Conservation (phyloP, 2,329 filamentous ascomycete genomes). For the Paecilomyces sp. region DNA sequence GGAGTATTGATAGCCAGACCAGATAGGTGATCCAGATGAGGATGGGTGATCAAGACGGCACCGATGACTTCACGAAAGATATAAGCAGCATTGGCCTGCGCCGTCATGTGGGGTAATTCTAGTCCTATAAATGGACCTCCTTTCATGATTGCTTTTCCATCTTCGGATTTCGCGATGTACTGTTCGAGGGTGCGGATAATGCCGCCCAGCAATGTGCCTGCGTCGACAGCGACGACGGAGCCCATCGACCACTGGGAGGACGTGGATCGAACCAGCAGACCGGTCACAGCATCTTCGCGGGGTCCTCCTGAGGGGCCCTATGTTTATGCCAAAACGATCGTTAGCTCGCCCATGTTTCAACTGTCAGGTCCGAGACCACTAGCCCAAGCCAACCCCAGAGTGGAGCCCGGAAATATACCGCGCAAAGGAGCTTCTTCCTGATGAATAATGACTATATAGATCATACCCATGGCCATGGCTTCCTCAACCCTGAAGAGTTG, state of each 20-base stretch:
- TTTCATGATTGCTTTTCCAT: conserved; percentile 23
- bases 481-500: neutral
- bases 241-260: conserved; percentile 72
- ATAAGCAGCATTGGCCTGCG: conserved; percentile 72
- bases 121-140: conserved; percentile 75
- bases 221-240: conserved; percentile 87
- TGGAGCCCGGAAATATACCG: neutral
- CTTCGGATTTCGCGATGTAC: conserved; percentile 15
- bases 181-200: conserved; percentile 70
- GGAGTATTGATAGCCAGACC: conserved; percentile 93
- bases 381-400: neutral
- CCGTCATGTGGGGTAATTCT: conserved; percentile 57
- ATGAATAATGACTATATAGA: neutral
- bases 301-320: conserved; percentile 88
- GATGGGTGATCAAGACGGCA: conserved; percentile 87
- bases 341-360: conserved; percentile 9
- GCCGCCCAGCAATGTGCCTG: conserved; percentile 78
- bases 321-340: conserved; percentile 15
- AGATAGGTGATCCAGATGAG: conserved; percentile 91
- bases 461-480: neutral
- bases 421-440: neutral
- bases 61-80: conserved; percentile 74
- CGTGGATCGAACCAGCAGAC: conserved; percentile 77
- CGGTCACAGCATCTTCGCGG: conserved; percentile 80
- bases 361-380: conserved; percentile 11